Base-by-base conservation (phyloP, 2,329 filamentous ascomycete species). In the Grosmannia penicillata region DNA sequence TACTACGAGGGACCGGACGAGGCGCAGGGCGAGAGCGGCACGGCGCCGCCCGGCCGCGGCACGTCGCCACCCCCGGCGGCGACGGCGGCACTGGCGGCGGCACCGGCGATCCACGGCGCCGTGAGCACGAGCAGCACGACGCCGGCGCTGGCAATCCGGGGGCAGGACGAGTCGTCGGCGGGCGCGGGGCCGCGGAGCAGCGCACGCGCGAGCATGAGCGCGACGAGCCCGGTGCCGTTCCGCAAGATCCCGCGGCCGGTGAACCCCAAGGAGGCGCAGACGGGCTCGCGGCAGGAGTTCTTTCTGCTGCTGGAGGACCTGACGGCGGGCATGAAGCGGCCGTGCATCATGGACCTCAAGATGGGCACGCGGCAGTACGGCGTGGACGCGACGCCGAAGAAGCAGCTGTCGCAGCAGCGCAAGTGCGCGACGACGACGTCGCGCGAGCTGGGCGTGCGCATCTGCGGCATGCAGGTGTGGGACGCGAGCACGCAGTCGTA, bases 321-420 rank as follows among this genome's bases (percentile, higher is more conserved):
- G 34, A 98, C 91, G 1, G 83, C 89, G 2, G 89, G 89, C 25
- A 96, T 98, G 91, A 87, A 85, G 54, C 78, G 82, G 36, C 91
- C 91, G 6, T 96, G 91, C 59, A 93, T 98, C 43, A 81, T 98
- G 57, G 91, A 98, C 54, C 66, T 98, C 45, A 98, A 98, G 56
- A 98, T 98, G 91, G 91, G 91, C 17, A 98, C 91, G 8, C 78
- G 91, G 3, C 91, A 98, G 54, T 96, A 95, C 55, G 91, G 91
- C 8, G 76, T 96, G 11, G 87, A 96, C 48, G 91, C 91, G 3
- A 78, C 72, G 38, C 77, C 85, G 31, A 93, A 93, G 65, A 98
- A 98, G 58, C 83, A 87, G 52, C 78, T 80, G 43, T 96, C 91
- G 0, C 91, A 98, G 57, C 76, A 84, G 41, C 78, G 84, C 48